Base-by-base conservation (phyloP, 257 asterid species). In the Capsicum baccatum region DNA sequence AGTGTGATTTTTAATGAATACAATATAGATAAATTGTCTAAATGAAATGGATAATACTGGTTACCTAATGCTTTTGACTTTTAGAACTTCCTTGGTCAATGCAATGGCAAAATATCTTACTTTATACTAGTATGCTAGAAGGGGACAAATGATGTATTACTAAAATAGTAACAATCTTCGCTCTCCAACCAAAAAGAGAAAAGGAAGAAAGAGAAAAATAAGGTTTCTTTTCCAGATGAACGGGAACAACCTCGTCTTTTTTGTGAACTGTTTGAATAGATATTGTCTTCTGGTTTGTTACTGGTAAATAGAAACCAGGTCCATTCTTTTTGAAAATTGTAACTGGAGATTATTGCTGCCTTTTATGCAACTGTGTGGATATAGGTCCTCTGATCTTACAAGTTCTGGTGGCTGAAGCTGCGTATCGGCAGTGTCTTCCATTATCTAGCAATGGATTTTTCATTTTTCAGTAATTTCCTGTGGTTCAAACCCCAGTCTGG, bases 401-500 rank as follows among this genome's bases (percentile, higher is more conserved):
- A 55, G 47, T 52, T 37, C 66, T 54, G 47, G 70, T 83, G 85
- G 85, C 70, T 83, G 79, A 83, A 69, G 85, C 55, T 17, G 52
- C 4, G 42, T 69, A 42, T 39, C 11, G 5, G 10, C 54, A 19
- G 63, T 17, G 37, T 21, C 74, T 63, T 82, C 60, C 55, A 21
- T 55, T 19, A 55, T 83, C 50, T 83, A 37, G 80, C 55, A 9
- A 91, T 95, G 96, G 86, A 89, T 87, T 85, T 88, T 83, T 85
- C 89, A 69, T 86, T 92, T 71, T 90, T 91, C 37, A 86, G 87
- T 59, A 90, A 90, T 63, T 84, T 90, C 80, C 93, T 91, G 42
- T 90, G 89, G 96, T 79, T 87, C 85, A 90, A 92, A 68, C 54
- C 87, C 85, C 83, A 85, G 19, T 88, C 93, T 67, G 90, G 84